phyloP scores from a whole-genome alignment of 768 basidiomycete genomes.

The Amanita inopinata region DNA sequence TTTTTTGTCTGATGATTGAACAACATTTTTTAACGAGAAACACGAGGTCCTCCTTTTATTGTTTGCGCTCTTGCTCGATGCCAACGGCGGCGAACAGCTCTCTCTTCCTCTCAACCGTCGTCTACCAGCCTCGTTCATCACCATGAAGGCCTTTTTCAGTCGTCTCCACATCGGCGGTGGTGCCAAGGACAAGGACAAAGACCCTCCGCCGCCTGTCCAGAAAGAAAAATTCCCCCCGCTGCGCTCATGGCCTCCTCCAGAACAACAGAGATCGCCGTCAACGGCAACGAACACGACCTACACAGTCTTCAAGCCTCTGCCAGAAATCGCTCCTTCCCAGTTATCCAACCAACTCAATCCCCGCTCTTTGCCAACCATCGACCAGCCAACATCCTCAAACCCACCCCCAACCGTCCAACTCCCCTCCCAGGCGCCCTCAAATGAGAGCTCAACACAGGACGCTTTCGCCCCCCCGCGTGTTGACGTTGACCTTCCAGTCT shows the following conservation, averaged over 20 bases:
- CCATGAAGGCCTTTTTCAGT: constrained; percentile 81
- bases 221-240: constrained; percentile 68
- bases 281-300: constrained; percentile 35
- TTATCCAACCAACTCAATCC: constrained; percentile 24
- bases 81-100: background rate
- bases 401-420: constrained; percentile 19
- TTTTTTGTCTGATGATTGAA: constrained; percentile 17
- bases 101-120: constrained; percentile 5
- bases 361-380: constrained; percentile 22
- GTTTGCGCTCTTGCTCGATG: too few relatives aligned
- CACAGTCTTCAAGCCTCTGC: constrained; percentile 59
- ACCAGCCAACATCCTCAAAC: constrained; percentile 18
- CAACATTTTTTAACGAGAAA: constrained; percentile 15
- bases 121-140: constrained; percentile 7
- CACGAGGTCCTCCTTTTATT: constrained; percentile 2
- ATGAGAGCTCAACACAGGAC: too few relatives aligned
- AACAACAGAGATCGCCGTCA: constrained; percentile 19
- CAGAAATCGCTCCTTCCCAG: constrained; percentile 43
- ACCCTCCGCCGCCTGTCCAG: constrained; percentile 18
- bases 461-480: constrained; percentile 12
- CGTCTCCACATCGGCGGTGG: constrained; percentile 61
- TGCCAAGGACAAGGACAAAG: constrained; percentile 53
- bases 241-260: constrained; percentile 56
- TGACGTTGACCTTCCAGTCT: constrained; percentile 21
- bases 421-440: constrained; percentile 13